These are phyloP conservation scores for Luzula sylvatica DNA, from an alignment of 176 grass and related monocot species.

Conservation along the genomic window DNA sequence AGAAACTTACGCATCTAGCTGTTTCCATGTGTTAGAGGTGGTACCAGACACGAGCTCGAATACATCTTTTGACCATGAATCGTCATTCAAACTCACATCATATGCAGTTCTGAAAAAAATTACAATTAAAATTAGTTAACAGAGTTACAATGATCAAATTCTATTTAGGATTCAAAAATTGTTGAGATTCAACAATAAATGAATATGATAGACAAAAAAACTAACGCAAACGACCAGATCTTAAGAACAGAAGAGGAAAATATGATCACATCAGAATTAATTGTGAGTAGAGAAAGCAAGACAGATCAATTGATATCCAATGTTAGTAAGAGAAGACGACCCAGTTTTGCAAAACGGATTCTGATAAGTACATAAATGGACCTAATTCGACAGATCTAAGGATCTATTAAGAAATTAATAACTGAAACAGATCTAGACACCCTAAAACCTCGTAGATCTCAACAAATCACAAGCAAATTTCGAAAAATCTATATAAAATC, in stretches of 20 bases:
- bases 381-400: too few species aligned
- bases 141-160: too few species aligned
- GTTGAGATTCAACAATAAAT: too few species aligned
- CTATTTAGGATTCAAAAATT: too few species aligned
- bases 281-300: background rate
- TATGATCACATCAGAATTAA: background rate
- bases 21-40: slow-evolving; percentile 74
- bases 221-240: slow-evolving; percentile 1
- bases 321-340: too few species aligned
- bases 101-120: slow-evolving; percentile 78
- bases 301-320: background rate
- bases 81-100: slow-evolving; percentile 78
- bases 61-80: slow-evolving; percentile 66
- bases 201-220: too few species aligned
- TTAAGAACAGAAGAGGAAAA: background rate
- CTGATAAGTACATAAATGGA: too few species aligned
- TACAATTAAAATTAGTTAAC: background rate
- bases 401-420: slow-evolving; percentile 1
- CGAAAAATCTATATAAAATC: background rate
- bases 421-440: background rate
- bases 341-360: too few species aligned
- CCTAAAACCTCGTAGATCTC: slow-evolving; percentile 7
- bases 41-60: slow-evolving; percentile 76
- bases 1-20: slow-evolving; percentile 75
- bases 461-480: background rate